phyloP scores from a whole-genome alignment of 495 filamentous ascomycete species.

The Penicillium nucicola region DNA sequence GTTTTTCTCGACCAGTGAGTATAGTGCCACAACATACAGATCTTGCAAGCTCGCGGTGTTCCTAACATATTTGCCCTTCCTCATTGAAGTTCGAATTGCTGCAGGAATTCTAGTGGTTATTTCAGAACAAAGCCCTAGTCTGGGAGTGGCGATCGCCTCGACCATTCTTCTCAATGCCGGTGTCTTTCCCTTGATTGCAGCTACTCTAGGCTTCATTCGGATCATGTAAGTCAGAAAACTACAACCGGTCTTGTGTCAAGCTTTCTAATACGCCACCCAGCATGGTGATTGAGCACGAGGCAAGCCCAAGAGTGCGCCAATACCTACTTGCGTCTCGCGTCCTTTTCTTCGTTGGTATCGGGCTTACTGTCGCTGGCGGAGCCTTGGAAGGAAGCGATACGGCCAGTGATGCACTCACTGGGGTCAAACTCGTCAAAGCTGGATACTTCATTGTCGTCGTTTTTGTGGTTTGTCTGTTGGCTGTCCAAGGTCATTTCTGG shows the following conservation, averaged over 20 bases:
- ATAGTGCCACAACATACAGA: neutral
- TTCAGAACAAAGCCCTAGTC: constrained; percentile 12
- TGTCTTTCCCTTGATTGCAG: constrained; percentile 24
- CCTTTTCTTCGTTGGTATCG: constrained; percentile 23
- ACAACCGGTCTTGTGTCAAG: no score
- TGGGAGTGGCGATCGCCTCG: constrained; percentile 20
- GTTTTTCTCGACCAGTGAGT: neutral
- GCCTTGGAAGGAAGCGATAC: constrained; percentile 20
- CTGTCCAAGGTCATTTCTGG: constrained; percentile 17
- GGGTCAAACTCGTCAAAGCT: constrained; percentile 21
- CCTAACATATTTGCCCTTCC: neutral
- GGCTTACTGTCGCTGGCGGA: constrained; percentile 22
- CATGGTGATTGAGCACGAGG: constrained; percentile 6
- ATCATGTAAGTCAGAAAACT: constrained; percentile 31
- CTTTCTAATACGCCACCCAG: neutral
- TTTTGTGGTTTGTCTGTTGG: constrained; percentile 19
- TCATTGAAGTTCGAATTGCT: constrained; percentile 18
- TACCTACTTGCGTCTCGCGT: constrained; percentile 15
- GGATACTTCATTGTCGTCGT: constrained; percentile 26
- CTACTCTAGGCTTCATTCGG: constrained; percentile 23
- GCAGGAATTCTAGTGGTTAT: constrained; percentile 21
- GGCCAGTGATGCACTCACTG: constrained; percentile 5
- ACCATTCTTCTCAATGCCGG: constrained; percentile 25
- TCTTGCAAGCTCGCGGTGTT: neutral
- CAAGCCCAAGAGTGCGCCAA: constrained; percentile 6